These are phyloP conservation scores for Chaetomiaceae sp. DNA, from an alignment of 2,329 filamentous ascomycete genomes.

Conservation along the genomic window DNA sequence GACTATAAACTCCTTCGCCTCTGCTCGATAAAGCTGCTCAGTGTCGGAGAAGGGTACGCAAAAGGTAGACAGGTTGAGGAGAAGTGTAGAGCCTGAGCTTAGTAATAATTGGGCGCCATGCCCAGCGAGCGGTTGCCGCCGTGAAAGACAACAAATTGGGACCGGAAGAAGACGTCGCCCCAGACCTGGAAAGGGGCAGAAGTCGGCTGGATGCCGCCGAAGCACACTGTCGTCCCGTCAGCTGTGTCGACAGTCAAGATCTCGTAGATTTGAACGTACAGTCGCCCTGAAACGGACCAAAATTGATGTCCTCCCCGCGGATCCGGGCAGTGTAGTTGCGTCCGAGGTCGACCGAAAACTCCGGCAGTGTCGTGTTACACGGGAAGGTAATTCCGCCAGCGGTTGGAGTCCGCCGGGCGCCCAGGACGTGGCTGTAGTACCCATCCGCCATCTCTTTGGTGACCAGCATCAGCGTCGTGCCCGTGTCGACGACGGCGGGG, in stretches of 20 bases:
- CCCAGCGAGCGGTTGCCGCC: conserved; percentile 7
- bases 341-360: conserved; percentile 53
- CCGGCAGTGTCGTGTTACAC: conserved; percentile 43
- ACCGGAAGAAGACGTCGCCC: conserved; percentile 53
- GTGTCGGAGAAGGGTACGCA: not conserved
- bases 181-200: conserved; percentile 56
- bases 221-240: conserved; percentile 47
- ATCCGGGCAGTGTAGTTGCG: conserved; percentile 53
- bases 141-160: conserved; percentile 12
- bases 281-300: conserved; percentile 45
- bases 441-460: conserved; percentile 46
- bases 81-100: too few relatives aligned
- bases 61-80: too few relatives aligned
- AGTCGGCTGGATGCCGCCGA: conserved; percentile 62
- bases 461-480: conserved; percentile 60
- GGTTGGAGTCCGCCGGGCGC: conserved; percentile 37
- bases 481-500: conserved; percentile 53
- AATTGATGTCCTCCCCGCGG: conserved; percentile 50
- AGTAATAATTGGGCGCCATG: conserved; percentile 2
- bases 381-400: conserved; percentile 45
- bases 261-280: conserved; percentile 39
- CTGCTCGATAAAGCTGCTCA: not conserved
- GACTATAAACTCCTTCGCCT: not conserved
- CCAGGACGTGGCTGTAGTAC: conserved; percentile 46
- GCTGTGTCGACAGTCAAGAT: not conserved